Evolutionary conservation across 495 filamentous ascomycete genomes (phyloP), one percentile per base, ranked within the genome.

Genomic region (Chlorociboria aeruginascens): DNA sequence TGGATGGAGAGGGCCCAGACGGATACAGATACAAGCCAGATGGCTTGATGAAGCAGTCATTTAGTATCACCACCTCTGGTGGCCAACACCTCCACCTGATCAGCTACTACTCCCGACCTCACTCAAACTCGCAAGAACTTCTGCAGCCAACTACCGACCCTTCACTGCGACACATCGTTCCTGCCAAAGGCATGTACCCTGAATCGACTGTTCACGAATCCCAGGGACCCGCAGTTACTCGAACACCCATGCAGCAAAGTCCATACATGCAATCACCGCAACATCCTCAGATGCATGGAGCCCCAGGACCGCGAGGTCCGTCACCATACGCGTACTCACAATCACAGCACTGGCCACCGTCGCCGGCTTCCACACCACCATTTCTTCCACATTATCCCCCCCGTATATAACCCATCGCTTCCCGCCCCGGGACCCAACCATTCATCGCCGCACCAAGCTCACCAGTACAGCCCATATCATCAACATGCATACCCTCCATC

Each of bases 11-110:
- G 37, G 92, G 89, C 32, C 92, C 85, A 0, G 92, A 98, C 63
- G 92, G 92, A 10, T 98, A 97, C 62, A 77, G 90, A 45, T 98
- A 98, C 66, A 98, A 98, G 68, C 82, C 85, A 1, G 92, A 97
- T 57, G 92, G 92, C 0, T 69, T 98, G 32, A 95, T 95, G 89
- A 98, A 98, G 71, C 92, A 98, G 65, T 97, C 92, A 0, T 98
- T 97, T 73, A 96, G 90, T 69, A 97, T 98, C 61, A 95, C 90
- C 3, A 97, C 90, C 2, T 82, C 84, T 7, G 76, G 72, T 16
- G 84, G 85, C 29, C 87, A 96, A 51, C 94, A 97, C 57, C 76
- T 98, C 6, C 92, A 98, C 62, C 71, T 98, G 34, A 98, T 98
- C 62, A 95, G 89, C 56, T 98, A 98, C 63, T 96, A 87, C 61